Evolutionary conservation across 2,329 filamentous ascomycete genomes (phyloP), one percentile per base, ranked within the genome.

Genomic region (Sporothrix brasiliensis): DNA sequence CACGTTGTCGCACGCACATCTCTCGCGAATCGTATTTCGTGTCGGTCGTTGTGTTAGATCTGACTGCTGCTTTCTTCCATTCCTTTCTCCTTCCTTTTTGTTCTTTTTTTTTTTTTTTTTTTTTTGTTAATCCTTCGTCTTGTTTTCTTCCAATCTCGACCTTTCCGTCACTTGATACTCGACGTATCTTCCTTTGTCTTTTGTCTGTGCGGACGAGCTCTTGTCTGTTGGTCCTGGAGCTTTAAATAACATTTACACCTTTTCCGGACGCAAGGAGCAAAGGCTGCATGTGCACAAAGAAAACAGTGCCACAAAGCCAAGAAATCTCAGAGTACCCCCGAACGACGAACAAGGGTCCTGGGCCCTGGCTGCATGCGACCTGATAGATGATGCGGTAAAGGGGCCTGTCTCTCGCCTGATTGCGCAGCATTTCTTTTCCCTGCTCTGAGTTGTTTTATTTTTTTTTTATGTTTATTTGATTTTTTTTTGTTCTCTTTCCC

Each of bases 181-280:
- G 14, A 13, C 41, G 16, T 58, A 14, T 39, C 30, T 34, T n/a
- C 49, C 49, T 67, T 54, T 67, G 47, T 68, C 69, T 52, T 19
- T 66, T 19, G 56, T 67, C 56, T 53, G 69, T 61, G 34, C 30
- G 53, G 47, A 41, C 16, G 41, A 67, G 16, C 14, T 24, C 39
- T 60, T 54, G 63, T 54, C 49, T 56, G 66, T 68, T 58, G 66
- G 66, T 54, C 52, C 19, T 56, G 16, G 21, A 30, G 24, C 30
- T 39, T 49, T 52, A 30, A 34, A 65, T 49, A 19, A 13, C 50
- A 44, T 58, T 69, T 34, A 34, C 60, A 56, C 68, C 21, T 65
- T 65, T 69, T 69, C 68, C 68, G 68, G 68, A 65, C 52, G 56
- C 67, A 53, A 60, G 54, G 24, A 56, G 39, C 39, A 47, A 47